A percentile compares a stretch with the other conserved stretches of the same genome.
Evolutionary conservation across 352 stramenopile species (phyloP).

Genomic region (Globisporangium yorkense): DNA sequence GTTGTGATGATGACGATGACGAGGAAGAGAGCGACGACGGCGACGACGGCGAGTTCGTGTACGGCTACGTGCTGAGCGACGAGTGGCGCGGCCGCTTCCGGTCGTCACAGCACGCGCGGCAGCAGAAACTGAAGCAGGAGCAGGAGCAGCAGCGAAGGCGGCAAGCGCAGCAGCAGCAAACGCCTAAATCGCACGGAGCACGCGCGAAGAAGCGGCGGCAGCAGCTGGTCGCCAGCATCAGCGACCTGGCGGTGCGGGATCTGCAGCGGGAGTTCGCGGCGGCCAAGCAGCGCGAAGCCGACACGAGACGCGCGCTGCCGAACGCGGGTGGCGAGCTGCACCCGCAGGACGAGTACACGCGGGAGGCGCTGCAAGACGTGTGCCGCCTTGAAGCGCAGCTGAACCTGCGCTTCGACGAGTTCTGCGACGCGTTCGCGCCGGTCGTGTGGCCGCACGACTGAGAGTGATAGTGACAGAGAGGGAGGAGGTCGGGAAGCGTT

Average conservation of each 20-base stretch:
- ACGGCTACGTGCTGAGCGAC: conserved; percentile 63
- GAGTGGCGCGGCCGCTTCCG: conserved; percentile 60
- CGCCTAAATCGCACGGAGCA: background rate
- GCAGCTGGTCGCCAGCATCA: background rate
- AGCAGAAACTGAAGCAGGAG: conserved; percentile 17
- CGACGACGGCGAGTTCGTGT: conserved; percentile 52
- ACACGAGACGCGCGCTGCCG: conserved; percentile 22
- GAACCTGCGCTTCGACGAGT: conserved; percentile 47
- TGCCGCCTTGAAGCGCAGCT: conserved; percentile 46
- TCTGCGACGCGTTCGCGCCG: conserved; percentile 53
- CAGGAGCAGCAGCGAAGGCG: conserved; percentile 3
- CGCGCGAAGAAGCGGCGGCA: conserved; percentile 4
- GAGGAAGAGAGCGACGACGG: conserved; percentile 10
- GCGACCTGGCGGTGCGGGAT: conserved; percentile 22
- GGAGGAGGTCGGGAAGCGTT: no score
- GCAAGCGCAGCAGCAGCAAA: background rate
- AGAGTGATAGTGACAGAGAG: background rate
- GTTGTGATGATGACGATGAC: conserved; percentile 5
- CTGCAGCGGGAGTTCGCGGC: conserved; percentile 34
- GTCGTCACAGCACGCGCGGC: conserved; percentile 5
- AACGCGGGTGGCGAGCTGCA: background rate
- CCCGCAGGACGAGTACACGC: background rate
- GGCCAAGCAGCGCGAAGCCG: conserved; percentile 29
- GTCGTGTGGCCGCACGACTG: conserved; percentile 47
- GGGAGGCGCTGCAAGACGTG: conserved; percentile 7